Conservation (phyloP, 768 basidiomycete species). For the Mycena filopes region DNA sequence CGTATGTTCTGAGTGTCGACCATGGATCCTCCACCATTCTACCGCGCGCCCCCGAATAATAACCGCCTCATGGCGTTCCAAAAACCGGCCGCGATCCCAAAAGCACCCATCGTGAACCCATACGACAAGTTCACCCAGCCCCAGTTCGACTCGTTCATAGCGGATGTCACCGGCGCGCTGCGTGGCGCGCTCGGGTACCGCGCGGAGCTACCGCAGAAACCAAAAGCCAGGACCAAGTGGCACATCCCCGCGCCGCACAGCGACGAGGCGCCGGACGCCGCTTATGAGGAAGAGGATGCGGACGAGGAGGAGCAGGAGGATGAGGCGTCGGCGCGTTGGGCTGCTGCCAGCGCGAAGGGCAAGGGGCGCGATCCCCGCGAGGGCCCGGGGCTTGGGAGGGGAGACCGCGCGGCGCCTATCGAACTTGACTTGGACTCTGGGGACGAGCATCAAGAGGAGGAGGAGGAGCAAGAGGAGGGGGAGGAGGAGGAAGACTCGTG, state of each 20-base stretch:
- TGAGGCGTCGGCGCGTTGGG: constrained; percentile 59
- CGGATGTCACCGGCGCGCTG: constrained; percentile 67
- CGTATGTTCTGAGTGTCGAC: constrained; percentile 11
- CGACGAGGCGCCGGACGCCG: constrained; percentile 30
- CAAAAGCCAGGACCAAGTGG: constrained; percentile 30
- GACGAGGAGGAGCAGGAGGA: constrained; percentile 51
- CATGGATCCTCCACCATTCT: constrained; percentile 20
- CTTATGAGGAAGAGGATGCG: constrained; percentile 37
- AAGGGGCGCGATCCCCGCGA: constrained; percentile 72
- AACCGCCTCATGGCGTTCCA: constrained; percentile 20
- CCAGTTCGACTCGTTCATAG: constrained; percentile 80
- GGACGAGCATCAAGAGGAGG: constrained; percentile 43
- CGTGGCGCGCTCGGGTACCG: constrained; percentile 67
- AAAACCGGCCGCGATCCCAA: constrained; percentile 31
- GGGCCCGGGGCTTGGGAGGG: constrained; percentile 61
- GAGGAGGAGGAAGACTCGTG: constrained; percentile 30
- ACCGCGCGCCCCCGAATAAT: constrained; percentile 10
- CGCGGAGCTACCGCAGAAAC: constrained; percentile 37
- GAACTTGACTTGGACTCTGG: constrained; percentile 54
- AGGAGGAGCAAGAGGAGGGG: constrained; percentile 32
- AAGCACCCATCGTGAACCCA: constrained; percentile 73
- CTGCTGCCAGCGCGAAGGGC: constrained; percentile 53
- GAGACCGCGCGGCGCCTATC: constrained; percentile 55
- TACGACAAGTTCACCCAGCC: constrained; percentile 77
- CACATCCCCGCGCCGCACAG: constrained; percentile 32